Evolutionary conservation across 2,329 filamentous ascomycete species (phyloP), one percentile per base, ranked within the genome.

Genomic region (Chaetomiaceae sp.): DNA sequence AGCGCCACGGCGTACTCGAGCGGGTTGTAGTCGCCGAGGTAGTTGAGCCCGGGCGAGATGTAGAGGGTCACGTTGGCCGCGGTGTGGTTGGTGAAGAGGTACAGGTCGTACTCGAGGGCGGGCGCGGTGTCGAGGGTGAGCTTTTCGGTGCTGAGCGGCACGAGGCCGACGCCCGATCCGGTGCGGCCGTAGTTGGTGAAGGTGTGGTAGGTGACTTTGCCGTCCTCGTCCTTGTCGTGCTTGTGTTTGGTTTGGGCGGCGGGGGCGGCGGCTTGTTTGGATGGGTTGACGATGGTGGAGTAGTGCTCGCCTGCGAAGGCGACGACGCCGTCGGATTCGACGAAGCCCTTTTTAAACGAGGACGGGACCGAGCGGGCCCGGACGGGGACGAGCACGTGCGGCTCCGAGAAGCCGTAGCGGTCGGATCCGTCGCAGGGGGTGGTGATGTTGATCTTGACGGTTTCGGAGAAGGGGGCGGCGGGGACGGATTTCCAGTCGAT

Each of bases 271-370:
- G n/a, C n/a, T n/a, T n/a, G n/a, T n/a, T n/a, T n/a, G n/a, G n/a
- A n/a, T n/a, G 64, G 58, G 1, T 20, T 16, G 1, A 71, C 51
- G 55, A 76, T 65, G 61, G 71, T 64, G 65, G 79, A 69, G 65
- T 75, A 77, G 57, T 82, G 74, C 1, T 74, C 71, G 0, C 74
- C 80, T 54, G 81, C 75, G 42, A 84, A 81, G 11, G 79, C 69
- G 20, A 83, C 69, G 48, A 76, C 71, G n/a, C 72, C 70, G 60
- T 86, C 81, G 0, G 77, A 77, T 66, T 87, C 84, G 41, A 86
- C 73, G 56, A 84, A 86, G 3, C 84, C 84, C 27, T 68, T 53
- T 7, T 68, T 72, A 66, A 85, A 86, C 49, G 70, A 72, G 1
- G 69, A 62, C 0, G 82, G 77, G 1, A 80, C 63, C 1, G 65